phyloP scores from a whole-genome alignment of 305 asterid genomes.

The Coffea humblotiana region DNA sequence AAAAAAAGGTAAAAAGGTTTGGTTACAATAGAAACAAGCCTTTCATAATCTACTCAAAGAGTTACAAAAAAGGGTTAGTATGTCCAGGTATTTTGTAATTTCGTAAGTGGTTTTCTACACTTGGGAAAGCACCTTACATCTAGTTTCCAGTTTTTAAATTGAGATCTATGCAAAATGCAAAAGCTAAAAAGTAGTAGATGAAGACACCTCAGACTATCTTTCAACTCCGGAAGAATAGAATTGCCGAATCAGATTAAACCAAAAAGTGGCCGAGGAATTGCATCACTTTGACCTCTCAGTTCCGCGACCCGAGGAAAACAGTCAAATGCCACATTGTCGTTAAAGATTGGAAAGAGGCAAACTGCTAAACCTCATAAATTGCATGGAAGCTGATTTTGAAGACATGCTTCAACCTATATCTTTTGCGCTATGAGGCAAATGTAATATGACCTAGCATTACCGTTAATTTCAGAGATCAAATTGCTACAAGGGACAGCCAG shows the following conservation, averaged over 20 bases:
- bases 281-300: not conserved
- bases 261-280: not conserved
- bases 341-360: not conserved
- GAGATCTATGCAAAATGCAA: too few species aligned
- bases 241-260: not conserved
- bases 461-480: not conserved
- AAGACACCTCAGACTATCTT: too few species aligned
- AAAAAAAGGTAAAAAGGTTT: too few species aligned
- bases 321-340: not conserved
- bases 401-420: not conserved
- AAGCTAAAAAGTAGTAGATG: too few species aligned
- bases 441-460: not conserved
- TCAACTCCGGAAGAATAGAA: not conserved
- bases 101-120: too few species aligned
- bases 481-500: not conserved
- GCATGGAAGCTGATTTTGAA: not conserved
- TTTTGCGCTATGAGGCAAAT: not conserved
- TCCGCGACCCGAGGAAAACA: not conserved
- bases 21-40: too few species aligned
- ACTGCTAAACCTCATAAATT: not conserved
- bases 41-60: too few species aligned
- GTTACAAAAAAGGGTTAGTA: too few species aligned
- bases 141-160: too few species aligned
- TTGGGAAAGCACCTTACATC: too few species aligned
- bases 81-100: too few species aligned